Evolutionary conservation across 2,329 filamentous ascomycete genomes (phyloP).

Genomic region (Hymenoscyphus linearis): DNA sequence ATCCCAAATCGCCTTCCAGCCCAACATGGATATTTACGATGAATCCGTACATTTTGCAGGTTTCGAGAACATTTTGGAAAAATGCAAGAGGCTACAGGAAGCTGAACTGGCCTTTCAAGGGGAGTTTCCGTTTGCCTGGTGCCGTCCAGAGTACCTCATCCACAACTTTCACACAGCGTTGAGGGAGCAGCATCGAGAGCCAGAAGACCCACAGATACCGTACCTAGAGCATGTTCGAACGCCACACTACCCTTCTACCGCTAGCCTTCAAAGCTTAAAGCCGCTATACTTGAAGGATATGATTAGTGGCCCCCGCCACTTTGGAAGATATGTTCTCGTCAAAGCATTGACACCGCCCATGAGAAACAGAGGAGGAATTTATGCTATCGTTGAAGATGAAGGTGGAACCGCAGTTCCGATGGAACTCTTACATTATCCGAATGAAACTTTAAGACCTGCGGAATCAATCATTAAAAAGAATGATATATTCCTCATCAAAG

Average conservation of each 20-base stretch:
- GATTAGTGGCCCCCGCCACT: not conserved
- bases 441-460: not conserved
- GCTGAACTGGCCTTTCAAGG: too few species aligned
- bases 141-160: too few species aligned
- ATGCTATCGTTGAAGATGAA: not conserved
- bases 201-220: too few species aligned
- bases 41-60: too few species aligned
- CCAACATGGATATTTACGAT: not conserved
- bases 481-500: not conserved
- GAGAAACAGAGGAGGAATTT: not conserved
- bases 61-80: too few species aligned
- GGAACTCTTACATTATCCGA: not conserved
- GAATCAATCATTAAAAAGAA: not conserved
- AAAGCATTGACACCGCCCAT: not conserved
- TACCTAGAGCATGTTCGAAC: not conserved
- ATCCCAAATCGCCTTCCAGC: not conserved
- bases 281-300: not conserved
- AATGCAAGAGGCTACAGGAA: too few species aligned
- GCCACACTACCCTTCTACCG: not conserved
- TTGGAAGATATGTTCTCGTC: not conserved
- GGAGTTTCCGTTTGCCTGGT: too few species aligned
- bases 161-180: too few species aligned
- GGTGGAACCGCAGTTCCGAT: not conserved
- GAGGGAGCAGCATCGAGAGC: too few species aligned
- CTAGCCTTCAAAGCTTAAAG: not conserved